A percentile compares a stretch with the other conserved stretches of the same genome.
Evolutionary conservation across 1,284 basidiomycete genomes (phyloP).

Genomic region (Leccinum pallidistipes): DNA sequence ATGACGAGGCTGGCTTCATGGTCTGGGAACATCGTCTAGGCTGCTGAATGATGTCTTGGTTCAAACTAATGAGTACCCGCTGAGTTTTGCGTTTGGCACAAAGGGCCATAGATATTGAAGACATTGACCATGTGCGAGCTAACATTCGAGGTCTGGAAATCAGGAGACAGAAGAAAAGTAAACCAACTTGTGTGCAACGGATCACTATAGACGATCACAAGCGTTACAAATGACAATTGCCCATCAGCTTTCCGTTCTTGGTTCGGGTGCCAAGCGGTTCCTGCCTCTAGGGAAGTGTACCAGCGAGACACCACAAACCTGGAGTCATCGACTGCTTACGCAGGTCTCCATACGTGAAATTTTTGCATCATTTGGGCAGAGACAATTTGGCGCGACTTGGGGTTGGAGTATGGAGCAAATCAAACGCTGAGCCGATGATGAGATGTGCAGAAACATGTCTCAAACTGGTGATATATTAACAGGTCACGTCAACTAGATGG

Average conservation of each 20-base stretch:
- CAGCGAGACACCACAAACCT: slow-evolving; percentile 29
- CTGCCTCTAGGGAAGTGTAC: slow-evolving; percentile 38
- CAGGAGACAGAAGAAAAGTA: background rate
- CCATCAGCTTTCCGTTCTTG: slow-evolving; percentile 50
- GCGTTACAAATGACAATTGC: slow-evolving; percentile 4
- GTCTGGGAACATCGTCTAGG: too few relatives aligned
- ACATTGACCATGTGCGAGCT: background rate
- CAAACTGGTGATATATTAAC: slow-evolving; percentile 14
- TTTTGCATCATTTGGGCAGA: slow-evolving; percentile 38
- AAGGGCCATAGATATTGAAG: background rate
- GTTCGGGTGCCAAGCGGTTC: slow-evolving; percentile 35
- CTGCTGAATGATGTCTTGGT: background rate
- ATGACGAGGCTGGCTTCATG: background rate
- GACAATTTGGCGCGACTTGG: background rate
- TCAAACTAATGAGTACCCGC: background rate
- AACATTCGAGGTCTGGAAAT: background rate
- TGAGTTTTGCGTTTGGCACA: background rate
- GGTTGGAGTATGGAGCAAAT: background rate
- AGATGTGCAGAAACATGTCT: slow-evolving; percentile 6
- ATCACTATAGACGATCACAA: background rate
- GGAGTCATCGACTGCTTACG: slow-evolving; percentile 34
- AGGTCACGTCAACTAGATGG: slow-evolving; percentile 8
- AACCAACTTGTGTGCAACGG: background rate
- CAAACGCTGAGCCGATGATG: background rate
- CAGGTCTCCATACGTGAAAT: slow-evolving; percentile 28